Evolutionary conservation across 225 moss, liverwort and hornwort species (phyloP), one percentile per base, ranked within the genome.

Genomic region (Pseudoscleropodium purum): DNA sequence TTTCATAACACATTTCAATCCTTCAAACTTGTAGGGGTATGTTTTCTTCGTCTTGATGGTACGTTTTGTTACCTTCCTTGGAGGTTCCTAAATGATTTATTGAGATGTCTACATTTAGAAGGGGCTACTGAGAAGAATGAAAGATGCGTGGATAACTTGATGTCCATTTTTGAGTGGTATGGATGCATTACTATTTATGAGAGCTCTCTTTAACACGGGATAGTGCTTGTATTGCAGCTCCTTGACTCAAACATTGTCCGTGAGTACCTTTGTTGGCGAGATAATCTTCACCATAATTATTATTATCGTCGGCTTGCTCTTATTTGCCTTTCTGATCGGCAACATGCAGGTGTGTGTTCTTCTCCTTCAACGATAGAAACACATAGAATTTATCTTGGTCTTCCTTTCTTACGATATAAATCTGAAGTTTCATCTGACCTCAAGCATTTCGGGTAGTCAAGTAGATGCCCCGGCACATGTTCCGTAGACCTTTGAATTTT

Each of bases 251-350:
- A 95, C 92, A 11, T 86, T 92, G 41, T 18, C 15, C 49, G 94
- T 94, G 63, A 95, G 94, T 78, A 94, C 93, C 9, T 95, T 76
- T 49, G 84, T 89, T 30, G 90, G 95, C 79, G 95, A 95, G 76
- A 92, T 95, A 33, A 88, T 95, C 74, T 96, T 96, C 89, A 85
- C 86, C 73, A 95, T 96, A 11, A 34, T 90, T 45, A 93, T 96
- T 77, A 92, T 96, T 92, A 92, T 94, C 84, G 39, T 88, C 23
- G 96, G 96, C 49, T 87, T 96, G 81, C 93, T 96, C 87, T 92
- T 96, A 63, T 94, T 96, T 37, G 96, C 96, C 87, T 91, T 96
- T 62, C 79, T 95, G 79, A 96, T 96, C 62, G 96, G 96, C 15
- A 96, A 96, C 91, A 94, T 95, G 93, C 94, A 95, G 91, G 95